Conservation (phyloP, 768 basidiomycete species). For the Hericium rajendrae region DNA sequence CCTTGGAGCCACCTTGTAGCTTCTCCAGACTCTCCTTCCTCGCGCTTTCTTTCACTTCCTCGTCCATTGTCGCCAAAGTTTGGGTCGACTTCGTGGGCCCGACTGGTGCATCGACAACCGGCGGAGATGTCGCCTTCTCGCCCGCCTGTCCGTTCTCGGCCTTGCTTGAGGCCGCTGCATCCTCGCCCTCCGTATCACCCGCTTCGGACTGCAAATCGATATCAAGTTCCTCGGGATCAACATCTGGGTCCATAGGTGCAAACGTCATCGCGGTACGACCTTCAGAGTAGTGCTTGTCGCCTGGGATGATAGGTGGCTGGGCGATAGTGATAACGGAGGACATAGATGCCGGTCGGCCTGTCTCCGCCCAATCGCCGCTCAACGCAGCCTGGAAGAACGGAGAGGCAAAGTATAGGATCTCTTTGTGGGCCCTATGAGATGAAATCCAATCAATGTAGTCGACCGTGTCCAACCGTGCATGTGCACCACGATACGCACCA, state of each 20-base stretch:
- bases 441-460: constrained; percentile 2
- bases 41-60: constrained; percentile 6
- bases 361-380: constrained; percentile 90
- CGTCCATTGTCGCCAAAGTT: constrained; percentile 32
- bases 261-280: constrained; percentile 49
- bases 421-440: constrained; percentile 72
- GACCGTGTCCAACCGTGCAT: neutral
- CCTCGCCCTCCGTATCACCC: no score
- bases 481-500: constrained; percentile 44
- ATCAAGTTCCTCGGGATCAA: constrained; percentile 34
- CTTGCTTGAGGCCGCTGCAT: no score
- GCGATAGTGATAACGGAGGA: constrained; percentile 81
- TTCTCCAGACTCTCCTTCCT: constrained; percentile 46
- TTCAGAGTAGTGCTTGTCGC: constrained; percentile 32
- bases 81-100: no score
- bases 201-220: constrained; percentile 18
- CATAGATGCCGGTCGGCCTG: constrained; percentile 67
- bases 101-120: no score
- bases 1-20: constrained; percentile 31
- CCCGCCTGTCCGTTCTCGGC: constrained; percentile 1
- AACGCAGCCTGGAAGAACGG: constrained; percentile 90
- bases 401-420: constrained; percentile 86
- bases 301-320: constrained; percentile 55
- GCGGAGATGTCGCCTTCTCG: constrained; percentile 4
- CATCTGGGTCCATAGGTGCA: constrained; percentile 44